These are phyloP conservation scores for Eimeria necatrix DNA, from an alignment of 169 alveolate species.

Conservation along the genomic window DNA sequence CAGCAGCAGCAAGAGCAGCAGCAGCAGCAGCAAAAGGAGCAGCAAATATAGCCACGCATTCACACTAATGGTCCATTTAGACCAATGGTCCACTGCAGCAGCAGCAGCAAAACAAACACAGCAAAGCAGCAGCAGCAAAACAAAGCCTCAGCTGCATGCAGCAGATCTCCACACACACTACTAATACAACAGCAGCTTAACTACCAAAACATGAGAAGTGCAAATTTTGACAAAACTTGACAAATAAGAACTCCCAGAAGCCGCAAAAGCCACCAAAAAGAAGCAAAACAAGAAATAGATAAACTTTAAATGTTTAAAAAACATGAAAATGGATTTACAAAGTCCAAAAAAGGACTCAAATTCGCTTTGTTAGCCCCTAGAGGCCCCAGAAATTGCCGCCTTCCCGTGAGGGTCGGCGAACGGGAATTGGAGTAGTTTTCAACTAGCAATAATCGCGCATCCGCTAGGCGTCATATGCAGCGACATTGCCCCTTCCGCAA, in stretches of 20 bases:
- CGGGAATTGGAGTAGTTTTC: slow-evolving; percentile 99
- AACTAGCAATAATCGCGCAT: slow-evolving; percentile 99
- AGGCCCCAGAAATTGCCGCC: slow-evolving; percentile 97
- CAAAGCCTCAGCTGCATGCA: background rate
- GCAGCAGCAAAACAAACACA: slow-evolving; percentile 38
- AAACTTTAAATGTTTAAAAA: background rate
- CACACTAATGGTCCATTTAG: too few species aligned
- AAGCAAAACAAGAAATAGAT: background rate
- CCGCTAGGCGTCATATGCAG: slow-evolving; percentile 99
- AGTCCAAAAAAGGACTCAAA: background rate
- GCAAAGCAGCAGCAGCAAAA: background rate
- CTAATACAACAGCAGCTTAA: background rate
- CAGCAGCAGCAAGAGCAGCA: slow-evolving; percentile 27
- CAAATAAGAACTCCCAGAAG: too few species aligned
- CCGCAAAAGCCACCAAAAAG: background rate
- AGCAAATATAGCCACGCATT: background rate
- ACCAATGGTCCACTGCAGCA: background rate
- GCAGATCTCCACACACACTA: background rate
- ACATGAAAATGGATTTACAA: too few species aligned
- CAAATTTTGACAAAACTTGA: background rate
- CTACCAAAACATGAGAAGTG: background rate
- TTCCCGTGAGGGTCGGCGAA: slow-evolving; percentile 94
- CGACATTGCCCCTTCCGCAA: slow-evolving; percentile 99
- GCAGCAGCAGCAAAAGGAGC: background rate
- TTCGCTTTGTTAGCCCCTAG: slow-evolving; percentile 71